Base-by-base conservation (phyloP, 306 rosid species). In the Clitoria ternatea region DNA sequence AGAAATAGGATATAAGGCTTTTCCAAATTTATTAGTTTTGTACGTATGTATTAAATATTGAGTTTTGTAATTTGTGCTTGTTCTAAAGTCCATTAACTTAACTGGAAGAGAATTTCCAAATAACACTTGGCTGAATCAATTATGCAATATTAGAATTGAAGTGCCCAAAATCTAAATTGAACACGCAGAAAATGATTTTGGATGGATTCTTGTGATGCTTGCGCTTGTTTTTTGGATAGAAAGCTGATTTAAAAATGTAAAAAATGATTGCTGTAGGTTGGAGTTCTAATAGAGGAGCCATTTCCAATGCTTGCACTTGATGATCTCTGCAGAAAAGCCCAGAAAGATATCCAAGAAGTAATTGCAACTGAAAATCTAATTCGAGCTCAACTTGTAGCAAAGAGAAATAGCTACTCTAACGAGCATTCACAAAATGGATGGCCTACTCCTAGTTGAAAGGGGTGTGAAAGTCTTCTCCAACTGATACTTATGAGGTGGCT, bases 211-310 rank as follows among this genome's bases (percentile, higher is more conserved):
- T 3, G 36, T 32, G 1, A 32, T 4, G 4, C 36, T 32, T 32
- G 36, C n/a, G n/a, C n/a, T n/a, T n/a, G n/a, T 17, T 67, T 83
- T 53, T 56, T 30, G 49, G 49, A 2, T 36, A 14, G 39, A 66
- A 75, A 60, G n/a, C 57, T 65, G 56, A 27, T 62, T 5, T 13
- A 57, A 42, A 23, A 19, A 64, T 70, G 70, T 81, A 19, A 37
- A 40, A n/a, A 40, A 49, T 65, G 59, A 52, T 57, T 73, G 56
- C 4, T 67, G 56, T 47, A 92, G 98, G 98, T 92, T 49, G 98
- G 98, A 72, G 98, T 89, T 76, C 98, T 92, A 12, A 92, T 92
- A 67, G 98, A 92, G 80, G 98, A 92, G 76, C 98, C 98, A 53
- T 92, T 92, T 82, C 82, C 98, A 20, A 83, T 88, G 92, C 95